Base-by-base conservation (phyloP, 2,329 filamentous ascomycete species). In the Coniochaeta hoffmannii region DNA sequence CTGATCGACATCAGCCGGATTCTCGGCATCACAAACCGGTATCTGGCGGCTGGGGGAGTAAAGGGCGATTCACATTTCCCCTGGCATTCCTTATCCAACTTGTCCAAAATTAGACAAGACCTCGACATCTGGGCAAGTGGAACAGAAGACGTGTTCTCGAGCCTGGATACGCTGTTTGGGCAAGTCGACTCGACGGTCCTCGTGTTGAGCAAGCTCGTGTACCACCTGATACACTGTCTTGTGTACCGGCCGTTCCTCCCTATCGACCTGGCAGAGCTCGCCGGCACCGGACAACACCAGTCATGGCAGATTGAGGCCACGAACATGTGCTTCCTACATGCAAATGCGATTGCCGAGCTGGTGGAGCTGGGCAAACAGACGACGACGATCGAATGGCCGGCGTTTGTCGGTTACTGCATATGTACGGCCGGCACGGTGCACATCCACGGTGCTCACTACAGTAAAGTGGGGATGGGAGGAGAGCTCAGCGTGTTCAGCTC, bases 281-380 rank as follows among this genome's bases (percentile, higher is more conserved):
- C 88, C 12, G 88, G 88, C 14, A 87, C 82, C 0, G 88, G 88
- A 1, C 90, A 95, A 64, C 89, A 95, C 62, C 90, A 95, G 66
- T 92, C 89, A 28, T 96, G 90, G 90, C 90, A 95, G 66, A 93
- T 95, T 50, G 89, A 95, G 67, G 89, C 90, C 0, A 95, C 90
- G 0, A 93, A 94, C 64, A 79, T 93, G 66, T 95, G 90, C 69
- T 94, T 84, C 67, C 74, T 92, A 17, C 90, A 96, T 61, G 90
- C 90, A 6, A 96, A 95, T 64, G 89, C 90, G 5, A 92, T 95
- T 53, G 85, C 89, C 1, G 90, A 95, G 64, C 73, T 96, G 2
- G 86, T 91, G 4, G 88, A 93, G 65, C 80, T 92, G 15, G 89
- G 89, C 1, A 87, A 86, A 59, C 87, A 87, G 60, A 85, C 86